Conservation (phyloP, 331 rosid genomes). For the Ulmus americana region DNA sequence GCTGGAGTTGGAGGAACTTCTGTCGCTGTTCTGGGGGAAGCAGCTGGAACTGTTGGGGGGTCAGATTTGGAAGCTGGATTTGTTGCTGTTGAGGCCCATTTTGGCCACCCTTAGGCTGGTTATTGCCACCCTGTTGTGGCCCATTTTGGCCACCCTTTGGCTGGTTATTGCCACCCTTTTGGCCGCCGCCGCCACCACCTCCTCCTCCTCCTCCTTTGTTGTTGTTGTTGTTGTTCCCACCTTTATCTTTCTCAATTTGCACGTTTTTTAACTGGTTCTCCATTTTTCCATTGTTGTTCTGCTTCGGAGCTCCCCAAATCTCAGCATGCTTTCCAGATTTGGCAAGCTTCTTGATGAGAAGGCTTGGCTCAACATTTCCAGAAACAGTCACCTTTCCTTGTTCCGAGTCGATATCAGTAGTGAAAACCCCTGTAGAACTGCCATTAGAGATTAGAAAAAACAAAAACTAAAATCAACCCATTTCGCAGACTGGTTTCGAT, state of each 20-base stretch:
- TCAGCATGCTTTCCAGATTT: conserved; percentile 93
- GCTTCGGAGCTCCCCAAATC: conserved; percentile 62
- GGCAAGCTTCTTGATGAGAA: conserved; percentile 73
- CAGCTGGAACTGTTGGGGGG: conserved; percentile 11
- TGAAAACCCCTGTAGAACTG: conserved; percentile 55
- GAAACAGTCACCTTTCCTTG: conserved; percentile 88
- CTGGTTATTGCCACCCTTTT: conserved; percentile 27
- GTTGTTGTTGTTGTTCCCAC: conserved; percentile 40
- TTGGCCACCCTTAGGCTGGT: conserved; percentile 12
- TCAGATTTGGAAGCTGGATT: neutral
- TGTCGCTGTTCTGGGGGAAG: conserved; percentile 26
- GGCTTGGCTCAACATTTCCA: conserved; percentile 73
- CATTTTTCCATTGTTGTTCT: conserved; percentile 35
- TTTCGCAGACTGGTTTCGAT: too few species aligned
- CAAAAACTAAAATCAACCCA: neutral
- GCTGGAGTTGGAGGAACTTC: conserved; percentile 14
- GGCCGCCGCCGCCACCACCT: conserved; percentile 17
- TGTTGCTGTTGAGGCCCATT: conserved; percentile 4
- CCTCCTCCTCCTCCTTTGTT: conserved; percentile 15
- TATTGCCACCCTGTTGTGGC: conserved; percentile 18
- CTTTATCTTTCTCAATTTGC: conserved; percentile 55
- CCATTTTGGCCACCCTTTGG: conserved; percentile 29
- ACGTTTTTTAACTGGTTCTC: conserved; percentile 59
- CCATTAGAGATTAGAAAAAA: neutral
- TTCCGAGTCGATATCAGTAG: conserved; percentile 76